Conservation (phyloP, 768 basidiomycete species). For the Boletellus ananas region DNA sequence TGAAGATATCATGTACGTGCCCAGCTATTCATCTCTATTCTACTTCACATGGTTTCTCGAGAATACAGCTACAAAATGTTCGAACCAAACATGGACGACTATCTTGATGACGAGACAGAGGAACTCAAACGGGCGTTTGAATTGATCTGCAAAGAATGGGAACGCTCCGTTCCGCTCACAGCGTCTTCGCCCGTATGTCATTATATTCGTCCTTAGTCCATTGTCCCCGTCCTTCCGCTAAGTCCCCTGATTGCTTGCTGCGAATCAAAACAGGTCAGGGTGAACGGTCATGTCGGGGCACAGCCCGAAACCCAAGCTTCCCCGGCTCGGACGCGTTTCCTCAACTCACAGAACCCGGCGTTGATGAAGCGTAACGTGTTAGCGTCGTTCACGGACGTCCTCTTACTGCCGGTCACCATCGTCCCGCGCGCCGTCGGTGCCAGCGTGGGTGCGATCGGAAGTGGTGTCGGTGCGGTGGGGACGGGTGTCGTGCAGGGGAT, state of each 20-base stretch:
- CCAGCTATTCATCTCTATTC: neutral
- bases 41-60: neutral
- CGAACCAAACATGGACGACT: conserved; percentile 95
- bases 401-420: conserved; percentile 92
- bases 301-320: conserved; percentile 1
- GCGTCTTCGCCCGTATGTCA: conserved; percentile 34
- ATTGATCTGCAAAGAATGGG: conserved; percentile 75
- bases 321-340: conserved; percentile 52
- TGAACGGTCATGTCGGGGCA: neutral
- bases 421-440: conserved; percentile 80
- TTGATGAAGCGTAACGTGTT: conserved; percentile 90
- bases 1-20: conserved; percentile 79
- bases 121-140: conserved; percentile 72
- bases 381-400: conserved; percentile 84
- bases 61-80: conserved; percentile 85
- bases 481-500: conserved; percentile 80
- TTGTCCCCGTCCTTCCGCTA: neutral
- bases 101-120: conserved; percentile 91
- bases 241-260: neutral
- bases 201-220: neutral
- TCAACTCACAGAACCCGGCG: conserved; percentile 83
- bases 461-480: conserved; percentile 53
- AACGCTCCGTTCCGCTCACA: conserved; percentile 41
- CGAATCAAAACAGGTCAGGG: conserved; percentile 8
- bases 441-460: conserved; percentile 63